These are phyloP conservation scores for Phytophthora sp. DNA, from an alignment of 352 stramenopile species.

Conservation along the genomic window DNA sequence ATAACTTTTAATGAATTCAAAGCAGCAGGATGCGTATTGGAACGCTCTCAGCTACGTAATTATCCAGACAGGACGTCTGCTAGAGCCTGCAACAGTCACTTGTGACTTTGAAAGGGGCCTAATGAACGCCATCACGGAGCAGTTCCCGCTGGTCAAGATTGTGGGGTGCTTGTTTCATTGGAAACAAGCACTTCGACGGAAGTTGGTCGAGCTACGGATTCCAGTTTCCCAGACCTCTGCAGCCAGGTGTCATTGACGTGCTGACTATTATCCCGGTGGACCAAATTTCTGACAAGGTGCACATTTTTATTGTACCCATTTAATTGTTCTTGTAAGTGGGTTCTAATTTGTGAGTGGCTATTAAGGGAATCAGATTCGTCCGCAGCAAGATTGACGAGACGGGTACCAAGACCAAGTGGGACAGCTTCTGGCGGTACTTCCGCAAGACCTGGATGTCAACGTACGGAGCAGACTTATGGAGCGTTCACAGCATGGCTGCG, in stretches of 20 bases:
- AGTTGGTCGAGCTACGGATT: no score
- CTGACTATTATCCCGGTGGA: conserved; percentile 7
- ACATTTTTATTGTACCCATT: background rate
- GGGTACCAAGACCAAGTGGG: conserved; percentile 7
- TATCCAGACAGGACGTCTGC: no score
- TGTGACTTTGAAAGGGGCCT: no score
- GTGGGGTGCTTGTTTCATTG: no score
- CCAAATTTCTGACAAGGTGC: conserved; percentile 4
- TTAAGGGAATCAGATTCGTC: conserved; percentile 3
- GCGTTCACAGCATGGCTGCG: conserved; percentile 4
- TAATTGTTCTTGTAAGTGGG: background rate
- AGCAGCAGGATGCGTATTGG: no score
- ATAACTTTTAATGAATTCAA: no score
- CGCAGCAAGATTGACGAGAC: background rate
- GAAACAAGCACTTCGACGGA: no score
- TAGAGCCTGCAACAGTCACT: no score
- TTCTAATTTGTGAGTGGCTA: no score
- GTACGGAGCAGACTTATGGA: conserved; percentile 9
- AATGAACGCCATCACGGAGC: no score
- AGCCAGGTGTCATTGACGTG: background rate
- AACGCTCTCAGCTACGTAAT: no score
- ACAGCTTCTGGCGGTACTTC: conserved; percentile 20
- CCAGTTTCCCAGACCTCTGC: background rate
- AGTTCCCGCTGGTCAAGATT: no score
- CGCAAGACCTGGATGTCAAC: background rate